These are phyloP conservation scores for Trypanosoma congolense DNA, from an alignment of 208 protist genomes.

Conservation along the genomic window DNA sequence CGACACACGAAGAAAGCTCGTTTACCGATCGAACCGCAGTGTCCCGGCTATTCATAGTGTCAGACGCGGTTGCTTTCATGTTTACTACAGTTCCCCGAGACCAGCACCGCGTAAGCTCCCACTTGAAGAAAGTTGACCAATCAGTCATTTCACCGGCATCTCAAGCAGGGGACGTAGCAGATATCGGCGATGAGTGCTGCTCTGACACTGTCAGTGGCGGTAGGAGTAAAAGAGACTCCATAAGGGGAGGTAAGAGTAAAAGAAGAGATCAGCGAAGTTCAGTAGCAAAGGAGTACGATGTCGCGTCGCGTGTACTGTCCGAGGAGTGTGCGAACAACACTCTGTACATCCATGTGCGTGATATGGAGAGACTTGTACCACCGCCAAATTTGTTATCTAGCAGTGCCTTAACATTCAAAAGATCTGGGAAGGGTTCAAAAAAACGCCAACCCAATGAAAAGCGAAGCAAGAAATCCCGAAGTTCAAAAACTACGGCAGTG, in stretches of 20 bases:
- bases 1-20: constrained; percentile 44
- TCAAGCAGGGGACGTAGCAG: background rate
- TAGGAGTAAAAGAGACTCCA: background rate
- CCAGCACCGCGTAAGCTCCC: constrained; percentile 35
- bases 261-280: background rate
- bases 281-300: constrained; percentile 14
- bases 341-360: constrained; percentile 73
- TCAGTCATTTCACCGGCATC: constrained; percentile 17
- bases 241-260: background rate
- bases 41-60: constrained; percentile 82
- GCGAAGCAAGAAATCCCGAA: background rate
- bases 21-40: constrained; percentile 66
- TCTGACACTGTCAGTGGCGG: background rate
- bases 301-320: constrained; percentile 50
- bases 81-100: constrained; percentile 52
- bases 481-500: background rate
- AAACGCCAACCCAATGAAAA: constrained; percentile 4
- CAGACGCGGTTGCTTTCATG: constrained; percentile 62
- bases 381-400: constrained; percentile 43
- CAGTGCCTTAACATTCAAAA: background rate
- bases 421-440: background rate
- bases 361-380: constrained; percentile 77
- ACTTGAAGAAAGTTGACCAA: constrained; percentile 55
- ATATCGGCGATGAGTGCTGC: background rate
- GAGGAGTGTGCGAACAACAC: constrained; percentile 65